Base-by-base conservation (phyloP, 768 basidiomycete species). In the Mycena olivaceomarginata region DNA sequence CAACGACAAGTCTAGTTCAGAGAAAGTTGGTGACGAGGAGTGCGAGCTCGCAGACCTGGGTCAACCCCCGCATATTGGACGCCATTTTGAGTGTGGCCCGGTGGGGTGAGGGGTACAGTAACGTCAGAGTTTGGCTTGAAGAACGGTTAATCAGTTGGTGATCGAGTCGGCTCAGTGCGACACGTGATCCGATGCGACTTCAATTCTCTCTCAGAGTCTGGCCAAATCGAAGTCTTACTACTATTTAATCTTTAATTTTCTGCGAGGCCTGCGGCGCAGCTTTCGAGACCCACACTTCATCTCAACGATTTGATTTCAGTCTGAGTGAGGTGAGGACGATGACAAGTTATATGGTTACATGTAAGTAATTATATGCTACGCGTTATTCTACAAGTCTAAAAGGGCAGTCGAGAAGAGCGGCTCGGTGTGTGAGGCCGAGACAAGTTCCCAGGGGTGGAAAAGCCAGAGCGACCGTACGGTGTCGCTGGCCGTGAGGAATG, bases 21-120 rank as follows among this genome's bases (percentile, higher is more conserved):
- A n/a, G 15, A 13, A 12, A 5, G 56, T 56, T 39, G 31, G 25
- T 11, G 60, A 16, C 41, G 43, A 22, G 15, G 48, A 63, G 45
- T 45, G 79, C 70, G 65, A 41, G 67, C n/a, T 60, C 64, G 80
- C 92, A 81, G 75, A 95, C 97, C 91, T 98, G 97, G 74, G 97
- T 98, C 71, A 98, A 89, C 57, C 97, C 97, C 74, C 97, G 92
- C 97, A 98, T 98, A 74, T 88, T 93, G 75, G 96, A 92, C 75
- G 97, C 97, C 97, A 98, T 98, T 40, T 78, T 86, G 77, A 69
- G 64, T 11, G 73, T 53, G 7, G 43, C 69, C 18, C 57, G 48
- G 13, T 41, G 48, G 66, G 25, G 63, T 18, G 39, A 46, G 25
- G 41, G 65, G 56, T 57, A 12, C 16, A 20, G 25, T 13, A 25